Percentiles rank a stretch among this genome's conserved stretches.
phyloP scores from a whole-genome alignment of 768 basidiomycete species.

The Suillus americanus region DNA sequence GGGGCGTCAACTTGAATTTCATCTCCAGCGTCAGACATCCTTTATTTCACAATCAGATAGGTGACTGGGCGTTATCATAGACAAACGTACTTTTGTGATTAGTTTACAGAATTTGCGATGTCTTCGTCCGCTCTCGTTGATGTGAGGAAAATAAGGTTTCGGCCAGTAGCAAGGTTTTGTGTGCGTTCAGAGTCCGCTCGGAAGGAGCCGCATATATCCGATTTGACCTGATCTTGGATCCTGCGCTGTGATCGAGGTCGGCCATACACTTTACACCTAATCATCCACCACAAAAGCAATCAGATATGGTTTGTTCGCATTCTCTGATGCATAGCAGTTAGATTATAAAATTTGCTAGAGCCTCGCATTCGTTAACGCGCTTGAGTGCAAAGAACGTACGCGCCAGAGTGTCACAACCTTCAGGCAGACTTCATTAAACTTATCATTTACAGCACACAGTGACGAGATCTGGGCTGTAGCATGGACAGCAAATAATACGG shows the following conservation, averaged over 20 bases:
- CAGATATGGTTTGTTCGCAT: constrained; percentile 30
- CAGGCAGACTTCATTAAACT: background rate
- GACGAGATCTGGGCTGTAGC: constrained; percentile 78
- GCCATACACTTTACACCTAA: background rate
- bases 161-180: constrained; percentile 25
- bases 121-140: constrained; percentile 97
- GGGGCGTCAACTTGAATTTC: constrained; percentile 75
- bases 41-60: constrained; percentile 23
- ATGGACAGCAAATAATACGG: constrained; percentile 67
- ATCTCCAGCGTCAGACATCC: constrained; percentile 99
- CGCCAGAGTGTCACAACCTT: constrained; percentile 16
- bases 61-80: constrained; percentile 7
- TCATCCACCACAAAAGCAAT: constrained; percentile 3
- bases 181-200: constrained; percentile 55
- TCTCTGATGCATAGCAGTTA: constrained; percentile 5
- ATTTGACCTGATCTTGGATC: constrained; percentile 2
- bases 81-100: constrained; percentile 39
- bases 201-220: constrained; percentile 37
- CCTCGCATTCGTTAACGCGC: constrained; percentile 69
- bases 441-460: constrained; percentile 59
- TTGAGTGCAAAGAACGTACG: constrained; percentile 78
- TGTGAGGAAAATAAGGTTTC: constrained; percentile 67
- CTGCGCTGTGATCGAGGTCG: background rate
- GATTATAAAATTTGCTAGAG: constrained; percentile 45
- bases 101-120: constrained; percentile 43